These are phyloP conservation scores for Hanseniaspora sp. DNA, from an alignment of 1,139 yeast species.

Conservation along the genomic window DNA sequence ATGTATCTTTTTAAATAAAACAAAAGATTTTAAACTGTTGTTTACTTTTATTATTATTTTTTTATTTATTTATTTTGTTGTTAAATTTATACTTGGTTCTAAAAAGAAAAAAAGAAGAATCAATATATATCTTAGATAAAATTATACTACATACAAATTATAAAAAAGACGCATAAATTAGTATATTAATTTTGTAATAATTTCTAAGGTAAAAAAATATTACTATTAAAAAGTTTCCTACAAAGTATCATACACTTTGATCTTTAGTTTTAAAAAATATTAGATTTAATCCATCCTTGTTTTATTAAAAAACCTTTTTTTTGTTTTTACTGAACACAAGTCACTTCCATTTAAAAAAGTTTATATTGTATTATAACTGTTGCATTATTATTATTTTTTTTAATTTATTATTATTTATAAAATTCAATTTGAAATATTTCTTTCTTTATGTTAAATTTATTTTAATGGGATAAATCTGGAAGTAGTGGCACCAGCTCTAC, in stretches of 20 bases:
- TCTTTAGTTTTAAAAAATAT: background rate
- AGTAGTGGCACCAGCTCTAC: constrained; percentile 96
- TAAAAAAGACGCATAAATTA: background rate
- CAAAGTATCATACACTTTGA: too few relatives aligned
- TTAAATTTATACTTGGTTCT: background rate
- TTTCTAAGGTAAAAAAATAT: too few relatives aligned
- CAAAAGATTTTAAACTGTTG: too few relatives aligned
- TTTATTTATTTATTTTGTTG: background rate
- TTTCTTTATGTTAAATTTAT: constrained; percentile 26
- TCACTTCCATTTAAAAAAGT: background rate
- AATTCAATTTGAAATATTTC: background rate
- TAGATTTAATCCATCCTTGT: background rate
- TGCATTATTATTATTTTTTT: background rate
- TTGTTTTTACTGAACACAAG: background rate
- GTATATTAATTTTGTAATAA: too few relatives aligned
- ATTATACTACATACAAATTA: background rate
- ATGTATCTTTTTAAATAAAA: too few relatives aligned
- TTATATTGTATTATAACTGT: background rate
- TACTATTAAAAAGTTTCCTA: too few relatives aligned
- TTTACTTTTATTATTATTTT: background rate
- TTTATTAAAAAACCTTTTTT: background rate
- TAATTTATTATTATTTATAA: background rate
- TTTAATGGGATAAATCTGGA: constrained; percentile 67
- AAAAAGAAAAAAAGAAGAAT: background rate
- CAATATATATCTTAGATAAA: background rate